These are phyloP conservation scores for Cavenderia fasciculata DNA, from an alignment of 78 protist species.

Conservation along the genomic window DNA sequence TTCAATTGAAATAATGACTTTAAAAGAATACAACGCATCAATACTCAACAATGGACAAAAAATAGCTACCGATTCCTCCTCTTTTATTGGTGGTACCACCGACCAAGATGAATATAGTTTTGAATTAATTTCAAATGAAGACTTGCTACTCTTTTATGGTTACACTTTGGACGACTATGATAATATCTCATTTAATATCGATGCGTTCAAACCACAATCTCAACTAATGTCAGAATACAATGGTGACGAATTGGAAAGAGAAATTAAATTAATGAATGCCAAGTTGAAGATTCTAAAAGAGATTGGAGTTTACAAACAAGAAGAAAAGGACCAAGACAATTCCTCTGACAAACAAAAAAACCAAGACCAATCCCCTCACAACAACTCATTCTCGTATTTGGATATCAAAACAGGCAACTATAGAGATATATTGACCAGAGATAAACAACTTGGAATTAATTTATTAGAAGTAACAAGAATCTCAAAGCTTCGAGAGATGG, in stretches of 20 bases:
- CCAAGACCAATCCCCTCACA: not conserved
- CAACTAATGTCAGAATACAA: conserved; percentile 3
- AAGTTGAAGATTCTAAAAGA: conserved; percentile 16
- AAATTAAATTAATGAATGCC: conserved; percentile 3
- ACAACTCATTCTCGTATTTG: not conserved
- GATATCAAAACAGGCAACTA: not conserved
- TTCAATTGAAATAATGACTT: conserved; percentile 29
- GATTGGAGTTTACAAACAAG: conserved; percentile 5
- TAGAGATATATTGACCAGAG: conserved; percentile 14
- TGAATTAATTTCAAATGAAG: conserved; percentile 38
- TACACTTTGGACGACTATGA: conserved; percentile 43
- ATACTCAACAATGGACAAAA: not conserved
- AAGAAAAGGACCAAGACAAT: not conserved
- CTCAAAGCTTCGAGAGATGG: conserved; percentile 40
- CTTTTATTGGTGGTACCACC: not conserved
- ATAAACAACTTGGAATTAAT: conserved; percentile 43
- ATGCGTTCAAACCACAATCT: conserved; percentile 11
- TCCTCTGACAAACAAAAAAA: not conserved
- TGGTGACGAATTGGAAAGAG: conserved; percentile 38
- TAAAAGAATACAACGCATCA: conserved; percentile 2
- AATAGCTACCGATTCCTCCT: not conserved
- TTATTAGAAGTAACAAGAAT: conserved; percentile 38
- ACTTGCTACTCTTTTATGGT: conserved; percentile 46
- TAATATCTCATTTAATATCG: conserved; percentile 5
- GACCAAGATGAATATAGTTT: conserved; percentile 12